Base-by-base conservation (phyloP, 176 grass and related monocot genomes). In the Phragmites australis region DNA sequence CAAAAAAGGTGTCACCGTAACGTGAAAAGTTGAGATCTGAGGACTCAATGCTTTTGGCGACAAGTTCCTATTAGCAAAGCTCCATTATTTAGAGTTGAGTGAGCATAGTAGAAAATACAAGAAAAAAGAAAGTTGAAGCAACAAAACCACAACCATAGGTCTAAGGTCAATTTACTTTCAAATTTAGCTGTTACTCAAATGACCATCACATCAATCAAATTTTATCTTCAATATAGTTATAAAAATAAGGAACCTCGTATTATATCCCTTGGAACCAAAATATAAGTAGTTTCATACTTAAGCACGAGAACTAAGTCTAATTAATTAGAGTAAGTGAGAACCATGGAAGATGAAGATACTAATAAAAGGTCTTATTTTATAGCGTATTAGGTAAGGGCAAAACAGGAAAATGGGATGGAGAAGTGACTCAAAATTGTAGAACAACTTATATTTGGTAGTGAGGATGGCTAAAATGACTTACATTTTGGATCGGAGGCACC, bases 1-100 rank as follows among this genome's bases (percentile, higher is more conserved):
- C 94, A 82, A 97, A 97, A 82, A 97, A 92, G 57, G 94, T 97
- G 85, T 97, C 94, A 62, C 94, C 94, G 62, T 97, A 97, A 76
- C 94, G 92, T 76, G 91, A 92, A 85, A 92, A 97, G 89, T 97
- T 97, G 79, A 97, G 94, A 83, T 97, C 92, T 51, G 91, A 94
- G 43, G 94, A 97, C 87, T 97, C 94, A 1, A 97, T 88, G 68
- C 83, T 90, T 88, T 90, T 97, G 60, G 92, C 94, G 77, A 97
- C 79, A 97, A 94, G 91, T 94, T 97, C 94, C 94, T 97, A 76
- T 8, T 19, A 78, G 44, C 10, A 15, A 81, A 75, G 31, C 30
- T 25, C 37, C 18, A 58, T 83, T 40, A 59, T 76, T n/a, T 45
- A 37, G 21, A 88, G 43, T 53, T 9, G 15, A 40, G 56, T 25